phyloP scores from a whole-genome alignment of 2,329 filamentous ascomycete genomes.

The Fusarium nelsonii region DNA sequence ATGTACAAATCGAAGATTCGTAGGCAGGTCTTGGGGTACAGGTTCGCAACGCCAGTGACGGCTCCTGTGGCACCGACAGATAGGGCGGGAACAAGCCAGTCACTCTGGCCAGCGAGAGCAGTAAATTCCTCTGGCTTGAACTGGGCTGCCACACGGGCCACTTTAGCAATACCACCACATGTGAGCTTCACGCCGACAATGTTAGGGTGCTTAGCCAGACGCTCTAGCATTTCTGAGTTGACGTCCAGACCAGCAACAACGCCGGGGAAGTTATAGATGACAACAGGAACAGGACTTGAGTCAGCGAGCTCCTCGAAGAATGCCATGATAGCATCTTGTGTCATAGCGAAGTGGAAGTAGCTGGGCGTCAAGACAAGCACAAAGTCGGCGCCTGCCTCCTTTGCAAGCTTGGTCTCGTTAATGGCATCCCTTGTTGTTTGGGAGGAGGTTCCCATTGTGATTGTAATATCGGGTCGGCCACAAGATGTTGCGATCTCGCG shows the following conservation, averaged over 20 bases:
- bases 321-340: slow-evolving; percentile 67
- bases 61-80: slow-evolving; percentile 69
- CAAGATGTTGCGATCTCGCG: slow-evolving; percentile 69
- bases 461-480: slow-evolving; percentile 68
- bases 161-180: slow-evolving; percentile 80
- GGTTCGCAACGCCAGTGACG: slow-evolving; percentile 73
- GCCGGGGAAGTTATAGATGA: slow-evolving; percentile 80
- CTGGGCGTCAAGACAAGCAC: slow-evolving; percentile 76
- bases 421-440: slow-evolving; percentile 76
- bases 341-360: slow-evolving; percentile 77
- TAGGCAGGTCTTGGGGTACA: slow-evolving; percentile 70
- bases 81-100: slow-evolving; percentile 75
- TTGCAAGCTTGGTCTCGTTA: slow-evolving; percentile 71
- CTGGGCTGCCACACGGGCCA: slow-evolving; percentile 68
- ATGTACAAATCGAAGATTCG: slow-evolving; percentile 62
- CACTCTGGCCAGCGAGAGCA: slow-evolving; percentile 78
- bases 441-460: slow-evolving; percentile 76
- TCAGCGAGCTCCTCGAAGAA: slow-evolving; percentile 73
- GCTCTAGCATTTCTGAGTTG: slow-evolving; percentile 72
- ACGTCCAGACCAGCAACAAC: slow-evolving; percentile 76
- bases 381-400: slow-evolving; percentile 73
- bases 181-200: slow-evolving; percentile 79
- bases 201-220: slow-evolving; percentile 69
- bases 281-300: slow-evolving; percentile 69
- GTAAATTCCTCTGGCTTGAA: slow-evolving; percentile 68